These are phyloP conservation scores for Suillus brevipes DNA, from an alignment of 768 basidiomycete genomes.

Conservation along the genomic window DNA sequence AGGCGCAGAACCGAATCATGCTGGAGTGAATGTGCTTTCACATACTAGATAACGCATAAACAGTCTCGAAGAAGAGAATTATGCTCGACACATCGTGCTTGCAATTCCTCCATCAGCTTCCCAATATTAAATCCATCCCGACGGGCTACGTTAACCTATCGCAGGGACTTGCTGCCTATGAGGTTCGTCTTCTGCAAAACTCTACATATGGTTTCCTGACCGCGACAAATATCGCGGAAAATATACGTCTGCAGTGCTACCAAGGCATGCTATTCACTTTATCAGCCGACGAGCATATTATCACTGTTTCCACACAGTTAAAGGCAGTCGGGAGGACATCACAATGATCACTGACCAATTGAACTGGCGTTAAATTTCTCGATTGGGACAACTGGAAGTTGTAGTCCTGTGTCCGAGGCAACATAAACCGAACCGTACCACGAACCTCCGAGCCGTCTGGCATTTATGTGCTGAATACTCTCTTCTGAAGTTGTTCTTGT, in stretches of 20 bases:
- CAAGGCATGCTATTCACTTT: conserved; percentile 42
- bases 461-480: too few species aligned
- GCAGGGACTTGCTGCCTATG: conserved; percentile 19
- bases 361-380: conserved; percentile 37
- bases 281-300: background rate
- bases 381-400: conserved; percentile 59
- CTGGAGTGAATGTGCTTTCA: conserved; percentile 22
- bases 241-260: conserved; percentile 55
- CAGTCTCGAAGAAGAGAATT: conserved; percentile 42
- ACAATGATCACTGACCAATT: conserved; percentile 41
- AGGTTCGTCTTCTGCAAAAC: conserved; percentile 30
- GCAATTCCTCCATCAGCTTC: conserved; percentile 49
- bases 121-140: conserved; percentile 48
- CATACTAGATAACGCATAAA: conserved; percentile 9
- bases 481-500: too few species aligned
- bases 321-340: conserved; percentile 39
- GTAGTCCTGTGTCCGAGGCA: conserved; percentile 38
- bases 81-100: conserved; percentile 66
- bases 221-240: conserved; percentile 22
- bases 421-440: conserved; percentile 29
- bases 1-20: too few species aligned
- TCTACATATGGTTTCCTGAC: conserved; percentile 13
- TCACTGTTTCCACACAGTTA: conserved; percentile 30
- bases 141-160: conserved; percentile 41
- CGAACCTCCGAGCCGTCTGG: conserved; percentile 30